These are phyloP conservation scores for Penicillium paradoxum DNA, from an alignment of 495 filamentous ascomycete genomes.

Conservation along the genomic window DNA sequence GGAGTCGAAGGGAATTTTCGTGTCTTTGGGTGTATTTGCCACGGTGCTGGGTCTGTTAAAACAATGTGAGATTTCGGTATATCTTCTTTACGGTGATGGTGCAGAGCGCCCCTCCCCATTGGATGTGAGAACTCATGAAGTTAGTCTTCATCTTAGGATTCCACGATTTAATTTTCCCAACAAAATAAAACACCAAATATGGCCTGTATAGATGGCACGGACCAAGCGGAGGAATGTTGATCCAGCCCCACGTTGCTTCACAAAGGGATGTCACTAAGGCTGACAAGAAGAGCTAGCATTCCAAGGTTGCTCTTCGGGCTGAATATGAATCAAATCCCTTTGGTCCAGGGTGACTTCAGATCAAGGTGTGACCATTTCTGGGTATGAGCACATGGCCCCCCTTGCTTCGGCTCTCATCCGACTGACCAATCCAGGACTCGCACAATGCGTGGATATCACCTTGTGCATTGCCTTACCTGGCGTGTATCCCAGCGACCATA, in stretches of 20 bases:
- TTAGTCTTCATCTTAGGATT: too few relatives aligned
- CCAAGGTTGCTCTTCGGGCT: constrained; percentile 7
- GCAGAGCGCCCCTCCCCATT: too few relatives aligned
- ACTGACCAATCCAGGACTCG: constrained; percentile 42
- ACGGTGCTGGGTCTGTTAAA: not conserved
- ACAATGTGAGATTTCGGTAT: not conserved
- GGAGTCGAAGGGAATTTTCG: constrained; percentile 30
- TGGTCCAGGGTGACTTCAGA: constrained; percentile 3
- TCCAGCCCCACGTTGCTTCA: constrained; percentile 3
- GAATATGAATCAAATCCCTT: constrained; percentile 21
- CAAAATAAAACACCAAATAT: not conserved
- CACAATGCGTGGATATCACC: constrained; percentile 42
- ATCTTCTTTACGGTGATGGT: too few relatives aligned
- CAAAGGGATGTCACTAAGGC: not conserved
- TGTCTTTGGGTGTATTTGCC: constrained; percentile 2
- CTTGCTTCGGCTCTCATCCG: not conserved
- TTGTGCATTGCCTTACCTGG: constrained; percentile 46
- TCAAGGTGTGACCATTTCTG: constrained; percentile 21
- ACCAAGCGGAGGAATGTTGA: constrained; percentile 7
- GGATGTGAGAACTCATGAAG: too few relatives aligned
- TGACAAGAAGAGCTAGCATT: not conserved
- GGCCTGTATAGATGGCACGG: constrained; percentile 2
- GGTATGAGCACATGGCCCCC: constrained; percentile 11
- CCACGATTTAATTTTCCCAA: not conserved
- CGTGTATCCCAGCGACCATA: constrained; percentile 41